A percentile compares a stretch with the other conserved stretches of the same genome.
Evolutionary conservation across 306 rosid genomes (phyloP).

Genomic region (Rosa lucieae): DNA sequence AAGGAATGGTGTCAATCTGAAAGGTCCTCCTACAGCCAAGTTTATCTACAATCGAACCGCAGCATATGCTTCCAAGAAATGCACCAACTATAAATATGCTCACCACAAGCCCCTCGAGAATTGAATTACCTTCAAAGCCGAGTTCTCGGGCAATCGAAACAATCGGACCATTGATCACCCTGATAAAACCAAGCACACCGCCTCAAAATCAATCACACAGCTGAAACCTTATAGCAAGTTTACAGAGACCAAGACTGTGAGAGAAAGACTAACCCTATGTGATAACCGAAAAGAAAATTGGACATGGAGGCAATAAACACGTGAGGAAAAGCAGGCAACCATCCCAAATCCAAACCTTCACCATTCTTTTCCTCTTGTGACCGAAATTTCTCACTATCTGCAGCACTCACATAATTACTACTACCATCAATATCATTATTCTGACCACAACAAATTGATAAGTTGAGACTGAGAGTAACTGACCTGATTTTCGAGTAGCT

Average conservation of each 20-base stretch:
- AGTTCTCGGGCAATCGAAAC: conserved; percentile 81
- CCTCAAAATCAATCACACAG: not conserved
- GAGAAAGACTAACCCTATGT: conserved; percentile 63
- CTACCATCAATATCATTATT: no score
- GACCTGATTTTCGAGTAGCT: conserved; percentile 27
- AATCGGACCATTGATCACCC: conserved; percentile 91
- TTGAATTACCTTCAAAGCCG: conserved; percentile 78
- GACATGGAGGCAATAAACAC: conserved; percentile 71
- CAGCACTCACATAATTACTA: not conserved
- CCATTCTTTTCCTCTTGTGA: conserved; percentile 20
- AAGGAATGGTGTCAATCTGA: conserved; percentile 72
- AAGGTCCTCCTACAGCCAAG: conserved; percentile 82
- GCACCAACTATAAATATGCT: conserved; percentile 91
- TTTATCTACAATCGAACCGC: conserved; percentile 72
- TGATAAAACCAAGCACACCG: conserved; percentile 33
- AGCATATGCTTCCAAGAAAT: conserved; percentile 75
- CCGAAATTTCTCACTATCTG: conserved; percentile 39
- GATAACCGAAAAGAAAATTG: conserved; percentile 86
- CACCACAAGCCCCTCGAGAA: conserved; percentile 82
- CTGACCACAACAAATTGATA: not conserved
- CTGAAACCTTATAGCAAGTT: not conserved
- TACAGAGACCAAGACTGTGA: not conserved
- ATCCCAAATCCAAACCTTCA: conserved; percentile 47
- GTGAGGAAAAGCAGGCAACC: conserved; percentile 85
- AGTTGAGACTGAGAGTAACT: conserved; percentile 11